A percentile compares a stretch with the other conserved stretches of the same genome.
Evolutionary conservation across 2,329 filamentous ascomycete species (phyloP).

Genomic region (Xylaria sp.): DNA sequence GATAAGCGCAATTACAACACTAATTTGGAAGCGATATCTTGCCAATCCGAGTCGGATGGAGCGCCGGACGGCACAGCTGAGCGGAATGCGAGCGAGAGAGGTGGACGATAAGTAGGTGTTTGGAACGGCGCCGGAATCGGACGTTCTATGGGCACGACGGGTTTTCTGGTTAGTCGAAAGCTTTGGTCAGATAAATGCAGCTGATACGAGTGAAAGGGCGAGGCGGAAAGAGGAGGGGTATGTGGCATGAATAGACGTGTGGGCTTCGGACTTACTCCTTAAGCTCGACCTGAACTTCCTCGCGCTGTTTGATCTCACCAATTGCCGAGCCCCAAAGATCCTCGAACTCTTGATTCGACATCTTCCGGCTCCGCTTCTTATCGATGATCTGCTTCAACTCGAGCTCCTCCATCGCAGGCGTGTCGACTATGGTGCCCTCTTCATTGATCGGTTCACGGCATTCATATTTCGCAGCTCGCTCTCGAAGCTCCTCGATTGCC

Average conservation of each 20-base stretch:
- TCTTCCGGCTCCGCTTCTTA: constrained; percentile 81
- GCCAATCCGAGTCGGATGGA: constrained; percentile 83
- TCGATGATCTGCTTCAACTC: constrained; percentile 82
- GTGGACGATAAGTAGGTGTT: constrained; percentile 77
- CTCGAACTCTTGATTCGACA: constrained; percentile 90
- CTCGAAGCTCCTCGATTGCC: constrained; percentile 85
- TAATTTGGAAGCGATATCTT: constrained; percentile 88
- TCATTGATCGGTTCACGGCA: constrained; percentile 79
- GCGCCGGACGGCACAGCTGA: constrained; percentile 83
- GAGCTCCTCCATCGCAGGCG: constrained; percentile 71
- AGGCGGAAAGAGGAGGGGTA: constrained; percentile 38
- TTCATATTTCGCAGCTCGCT: constrained; percentile 88
- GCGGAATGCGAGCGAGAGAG: constrained; percentile 91
- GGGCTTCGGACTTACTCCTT: constrained; percentile 62
- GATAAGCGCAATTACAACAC: constrained; percentile 67
- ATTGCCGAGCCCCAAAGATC: constrained; percentile 83
- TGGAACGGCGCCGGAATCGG: constrained; percentile 71
- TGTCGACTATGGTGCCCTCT: constrained; percentile 67
- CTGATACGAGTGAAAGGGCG: constrained; percentile 19
- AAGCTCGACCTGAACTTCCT: constrained; percentile 66
- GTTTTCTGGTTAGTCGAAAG: constrained; percentile 85
- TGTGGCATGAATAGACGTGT: constrained; percentile 43
- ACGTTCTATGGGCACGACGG: constrained; percentile 77
- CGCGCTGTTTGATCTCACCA: constrained; percentile 73
- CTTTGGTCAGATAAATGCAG: constrained; percentile 61